Evolutionary conservation across 257 asterid genomes (phyloP), one percentile per base, ranked within the genome.

Genomic region (Scutellaria barbata): DNA sequence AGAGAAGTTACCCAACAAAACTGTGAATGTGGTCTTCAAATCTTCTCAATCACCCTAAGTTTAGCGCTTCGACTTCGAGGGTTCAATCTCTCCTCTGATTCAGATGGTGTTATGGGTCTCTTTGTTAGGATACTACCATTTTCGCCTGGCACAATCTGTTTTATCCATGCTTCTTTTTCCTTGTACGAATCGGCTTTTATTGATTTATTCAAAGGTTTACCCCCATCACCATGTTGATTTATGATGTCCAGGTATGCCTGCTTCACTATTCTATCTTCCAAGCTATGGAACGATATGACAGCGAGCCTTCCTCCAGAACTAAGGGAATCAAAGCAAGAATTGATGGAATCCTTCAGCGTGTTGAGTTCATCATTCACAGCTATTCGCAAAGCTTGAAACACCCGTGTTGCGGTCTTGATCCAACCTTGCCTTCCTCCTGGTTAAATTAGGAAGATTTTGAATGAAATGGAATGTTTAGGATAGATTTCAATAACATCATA

Each of bases 371-470:
- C 98, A 41, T 94, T 91, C 13, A 94, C 99, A 50, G 98, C 98
- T 85, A 94, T 94, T 66, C 99, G 72, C 54, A 94, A 76, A 43
- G 96, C 99, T 77, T 94, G 99, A 71, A 94, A 94, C 14, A 95
- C 98, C 50, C 99, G 83, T 74, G 90, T 88, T 2, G 99, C 98
- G 1, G 98, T 95, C 85, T 95, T 95, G 20, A 95, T 95, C 99
- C 99, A 95, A 61, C 99, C 99, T 73, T 95, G 98, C 78, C 98
- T 89, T 18, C 96, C 95, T 79, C 96, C 96, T 90, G 91, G 55
- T 54, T 63, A 33, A 39, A 42, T 71, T 48, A 65, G 17, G 53
- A 40, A n/a, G 10, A 56, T 46, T 58, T 51, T 60, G 35, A 14
- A 63, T 30, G 5, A 3, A 60, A 52, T 25, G 4, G n/a, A 37